A percentile compares a stretch with the other conserved stretches of the same genome.
Conservation (phyloP, 2,329 filamentous ascomycete genomes). For the Delphinella strobiligena region DNA sequence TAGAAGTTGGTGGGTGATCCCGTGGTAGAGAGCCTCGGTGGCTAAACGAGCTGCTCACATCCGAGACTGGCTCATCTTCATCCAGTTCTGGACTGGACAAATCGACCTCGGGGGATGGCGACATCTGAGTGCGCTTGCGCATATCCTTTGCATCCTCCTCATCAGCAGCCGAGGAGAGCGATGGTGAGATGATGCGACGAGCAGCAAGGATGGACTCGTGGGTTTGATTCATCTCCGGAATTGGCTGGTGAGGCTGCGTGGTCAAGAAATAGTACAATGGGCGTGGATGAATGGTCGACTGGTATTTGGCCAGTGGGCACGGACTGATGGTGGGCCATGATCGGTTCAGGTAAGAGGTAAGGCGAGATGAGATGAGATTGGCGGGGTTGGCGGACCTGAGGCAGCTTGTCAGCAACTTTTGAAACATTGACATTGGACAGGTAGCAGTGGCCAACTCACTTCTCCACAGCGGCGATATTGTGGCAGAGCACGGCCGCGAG, state of each 20-base stretch:
- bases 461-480: conserved; percentile 72
- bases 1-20: conserved; percentile 26
- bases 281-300: conserved; percentile 83
- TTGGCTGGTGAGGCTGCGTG: conserved; percentile 69
- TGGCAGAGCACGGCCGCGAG: conserved; percentile 68
- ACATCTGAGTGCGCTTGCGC: conserved; percentile 53
- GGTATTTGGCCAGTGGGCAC: conserved; percentile 84
- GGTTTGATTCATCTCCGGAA: conserved; percentile 47
- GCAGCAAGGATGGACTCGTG: conserved; percentile 23
- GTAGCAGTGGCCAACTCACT: conserved; percentile 49
- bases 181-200: conserved; percentile 65
- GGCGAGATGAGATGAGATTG: conserved; percentile 85
- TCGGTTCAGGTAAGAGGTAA: conserved; percentile 82
- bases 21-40: conserved; percentile 25
- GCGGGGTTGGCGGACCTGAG: conserved; percentile 85
- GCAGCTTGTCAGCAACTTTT: conserved; percentile 2
- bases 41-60: conserved; percentile 53
- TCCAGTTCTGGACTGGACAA: conserved; percentile 80
- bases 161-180: conserved; percentile 70
- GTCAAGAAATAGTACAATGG: conserved; percentile 95
- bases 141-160: conserved; percentile 50
- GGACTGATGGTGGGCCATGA: conserved; percentile 63
- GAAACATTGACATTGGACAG: conserved; percentile 3
- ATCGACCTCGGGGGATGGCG: conserved; percentile 87
- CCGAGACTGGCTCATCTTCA: conserved; percentile 45